A percentile compares a stretch with the other conserved stretches of the same genome.
Evolutionary conservation across 2,329 filamentous ascomycete species (phyloP).

Genomic region (Trematosphaeria pertusa): DNA sequence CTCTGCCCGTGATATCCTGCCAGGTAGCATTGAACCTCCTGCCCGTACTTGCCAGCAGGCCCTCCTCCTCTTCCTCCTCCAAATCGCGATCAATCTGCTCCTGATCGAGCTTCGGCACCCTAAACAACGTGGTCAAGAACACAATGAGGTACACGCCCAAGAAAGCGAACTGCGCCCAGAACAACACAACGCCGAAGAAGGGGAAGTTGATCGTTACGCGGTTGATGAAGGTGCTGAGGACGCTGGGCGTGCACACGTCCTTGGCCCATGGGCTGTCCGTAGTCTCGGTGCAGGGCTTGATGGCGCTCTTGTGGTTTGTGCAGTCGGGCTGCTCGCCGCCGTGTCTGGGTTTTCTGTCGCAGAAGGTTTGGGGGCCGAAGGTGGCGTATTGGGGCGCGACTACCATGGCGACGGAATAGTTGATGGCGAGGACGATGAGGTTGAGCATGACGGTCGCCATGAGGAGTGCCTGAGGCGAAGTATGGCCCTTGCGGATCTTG

Average conservation of each 20-base stretch:
- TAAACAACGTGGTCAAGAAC: conserved; percentile 79
- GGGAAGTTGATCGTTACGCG: conserved; percentile 92
- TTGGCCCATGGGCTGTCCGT: conserved; percentile 73
- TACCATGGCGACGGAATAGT: conserved; percentile 91
- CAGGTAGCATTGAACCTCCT: conserved; percentile 84
- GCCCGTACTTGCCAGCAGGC: conserved; percentile 82
- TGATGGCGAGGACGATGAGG: conserved; percentile 86
- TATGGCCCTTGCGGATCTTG: conserved; percentile 86
- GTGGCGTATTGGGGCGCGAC: conserved; percentile 95
- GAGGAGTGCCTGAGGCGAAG: conserved; percentile 88
- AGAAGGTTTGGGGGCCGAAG: conserved; percentile 94
- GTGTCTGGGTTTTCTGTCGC: conserved; percentile 71
- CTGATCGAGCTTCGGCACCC: conserved; percentile 78
- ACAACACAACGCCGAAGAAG: conserved; percentile 89
- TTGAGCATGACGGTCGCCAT: conserved; percentile 91
- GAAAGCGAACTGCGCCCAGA: conserved; percentile 96
- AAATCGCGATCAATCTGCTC: conserved; percentile 85
- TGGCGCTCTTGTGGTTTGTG: conserved; percentile 70
- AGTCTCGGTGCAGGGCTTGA: conserved; percentile 83
- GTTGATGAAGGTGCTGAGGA: conserved; percentile 93
- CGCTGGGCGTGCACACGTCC: conserved; percentile 86
- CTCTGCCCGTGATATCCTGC: conserved; percentile 79
- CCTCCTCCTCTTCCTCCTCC: conserved; percentile 92
- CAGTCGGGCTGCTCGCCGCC: conserved; percentile 78
- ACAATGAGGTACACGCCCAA: conserved; percentile 82